phyloP scores from a whole-genome alignment of 176 grass and related monocot genomes.

The Carex pumila region DNA sequence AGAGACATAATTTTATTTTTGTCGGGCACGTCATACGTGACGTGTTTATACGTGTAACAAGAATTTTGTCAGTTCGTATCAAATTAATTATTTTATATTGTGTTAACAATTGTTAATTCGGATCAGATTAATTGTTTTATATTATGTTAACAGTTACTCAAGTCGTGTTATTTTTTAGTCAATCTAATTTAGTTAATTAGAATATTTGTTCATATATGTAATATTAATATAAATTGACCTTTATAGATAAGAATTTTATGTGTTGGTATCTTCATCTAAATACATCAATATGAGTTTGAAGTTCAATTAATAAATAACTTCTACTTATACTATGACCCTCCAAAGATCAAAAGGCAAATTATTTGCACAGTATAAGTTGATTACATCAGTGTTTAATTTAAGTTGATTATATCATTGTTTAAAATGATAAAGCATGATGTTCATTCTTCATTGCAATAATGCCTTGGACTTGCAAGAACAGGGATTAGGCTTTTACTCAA shows the following conservation, averaged over 20 bases:
- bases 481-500: background rate
- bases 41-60: background rate
- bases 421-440: background rate
- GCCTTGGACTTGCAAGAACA: background rate
- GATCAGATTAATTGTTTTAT: background rate
- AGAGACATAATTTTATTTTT: background rate
- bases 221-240: background rate
- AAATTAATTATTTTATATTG: background rate
- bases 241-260: background rate
- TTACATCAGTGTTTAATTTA: background rate
- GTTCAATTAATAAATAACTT: background rate
- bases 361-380: background rate
- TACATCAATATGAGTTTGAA: background rate
- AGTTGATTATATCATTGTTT: background rate
- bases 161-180: background rate
- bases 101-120: background rate
- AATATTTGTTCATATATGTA: background rate
- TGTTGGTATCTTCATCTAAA: background rate
- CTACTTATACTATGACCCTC: background rate
- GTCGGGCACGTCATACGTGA: background rate
- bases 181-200: background rate
- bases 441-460: background rate
- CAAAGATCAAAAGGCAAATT: background rate
- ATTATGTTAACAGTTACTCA: background rate
- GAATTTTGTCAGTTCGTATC: background rate